phyloP scores from a whole-genome alignment of 371 early-diverging fungal species.

The Dichotomocladium elegans region DNA sequence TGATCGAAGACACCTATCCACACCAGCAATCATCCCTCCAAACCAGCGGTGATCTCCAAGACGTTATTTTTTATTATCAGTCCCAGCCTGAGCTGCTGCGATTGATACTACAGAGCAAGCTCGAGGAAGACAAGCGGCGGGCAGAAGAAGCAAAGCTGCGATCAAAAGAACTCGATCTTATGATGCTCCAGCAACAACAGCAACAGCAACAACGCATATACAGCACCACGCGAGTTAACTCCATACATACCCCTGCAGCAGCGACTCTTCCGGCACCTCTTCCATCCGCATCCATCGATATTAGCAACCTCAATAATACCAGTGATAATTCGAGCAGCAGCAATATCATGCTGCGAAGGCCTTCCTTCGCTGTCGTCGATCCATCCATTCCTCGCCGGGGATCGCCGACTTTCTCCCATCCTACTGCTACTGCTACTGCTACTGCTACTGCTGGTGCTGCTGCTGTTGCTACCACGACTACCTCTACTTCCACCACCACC shows the following conservation, averaged over 20 bases:
- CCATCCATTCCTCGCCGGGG: too few relatives aligned
- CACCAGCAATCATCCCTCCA: background rate
- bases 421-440: too few relatives aligned
- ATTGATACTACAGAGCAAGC: slow-evolving; percentile 45
- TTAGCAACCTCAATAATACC: too few relatives aligned
- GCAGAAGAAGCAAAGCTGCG: slow-evolving; percentile 37
- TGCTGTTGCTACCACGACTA: too few relatives aligned
- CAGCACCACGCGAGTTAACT: background rate
- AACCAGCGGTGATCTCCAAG: slow-evolving; percentile 37
- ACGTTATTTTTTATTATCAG: slow-evolving; percentile 43
- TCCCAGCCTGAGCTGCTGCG: slow-evolving; percentile 50
- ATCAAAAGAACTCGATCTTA: slow-evolving; percentile 38
- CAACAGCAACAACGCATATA: slow-evolving; percentile 7
- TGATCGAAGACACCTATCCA: background rate
- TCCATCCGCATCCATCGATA: background rate
- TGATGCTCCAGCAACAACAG: slow-evolving; percentile 22
- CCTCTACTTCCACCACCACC: background rate
- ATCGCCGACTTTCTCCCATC: too few relatives aligned
- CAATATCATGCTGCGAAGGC: too few relatives aligned
- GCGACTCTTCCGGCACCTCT: background rate
- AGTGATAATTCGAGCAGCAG: too few relatives aligned
- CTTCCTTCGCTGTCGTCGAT: too few relatives aligned
- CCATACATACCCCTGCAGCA: background rate
- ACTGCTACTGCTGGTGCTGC: too few relatives aligned
- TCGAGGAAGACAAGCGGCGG: slow-evolving; percentile 52